phyloP scores from a whole-genome alignment of 768 basidiomycete genomes.

The Lactarius indigo region DNA sequence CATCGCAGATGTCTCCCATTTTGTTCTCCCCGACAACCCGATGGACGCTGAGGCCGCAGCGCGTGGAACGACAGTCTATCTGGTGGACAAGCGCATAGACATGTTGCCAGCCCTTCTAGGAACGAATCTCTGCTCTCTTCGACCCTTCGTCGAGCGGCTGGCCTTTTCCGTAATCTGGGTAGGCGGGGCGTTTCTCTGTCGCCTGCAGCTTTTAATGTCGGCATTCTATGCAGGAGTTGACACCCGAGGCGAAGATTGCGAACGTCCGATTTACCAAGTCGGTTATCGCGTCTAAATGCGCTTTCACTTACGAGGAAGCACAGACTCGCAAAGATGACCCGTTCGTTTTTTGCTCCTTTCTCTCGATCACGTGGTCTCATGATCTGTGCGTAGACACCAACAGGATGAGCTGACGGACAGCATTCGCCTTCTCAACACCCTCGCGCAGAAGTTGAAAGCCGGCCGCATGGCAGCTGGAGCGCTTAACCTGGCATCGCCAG shows the following conservation, averaged over 20 bases:
- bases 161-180: conserved; percentile 98
- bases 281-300: conserved; percentile 92
- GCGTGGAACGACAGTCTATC: conserved; percentile 93
- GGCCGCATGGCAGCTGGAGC: conserved; percentile 94
- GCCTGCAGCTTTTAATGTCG: conserved; percentile 13
- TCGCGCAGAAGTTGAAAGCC: conserved; percentile 82
- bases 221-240: conserved; percentile 67
- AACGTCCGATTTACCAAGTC: conserved; percentile 92
- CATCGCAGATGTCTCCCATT: conserved; percentile 97
- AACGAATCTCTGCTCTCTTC: conserved; percentile 90
- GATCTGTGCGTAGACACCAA: conserved; percentile 46
- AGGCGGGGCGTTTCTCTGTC: conserved; percentile 24
- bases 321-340: conserved; percentile 90
- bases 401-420: conserved; percentile 80
- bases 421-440: conserved; percentile 82
- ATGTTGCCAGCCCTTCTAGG: conserved; percentile 94
- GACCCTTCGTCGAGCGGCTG: conserved; percentile 89
- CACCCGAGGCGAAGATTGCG: conserved; percentile 83
- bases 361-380: conserved; percentile 3
- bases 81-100: conserved; percentile 98
- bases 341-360: conserved; percentile 43
- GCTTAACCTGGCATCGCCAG: conserved; percentile 94
- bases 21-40: conserved; percentile 87
- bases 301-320: conserved; percentile 96
- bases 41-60: conserved; percentile 98